A percentile compares a stretch with the other conserved stretches of the same genome.
Evolutionary conservation across 768 basidiomycete species (phyloP).

Genomic region (Pisolithus marmoratus): DNA sequence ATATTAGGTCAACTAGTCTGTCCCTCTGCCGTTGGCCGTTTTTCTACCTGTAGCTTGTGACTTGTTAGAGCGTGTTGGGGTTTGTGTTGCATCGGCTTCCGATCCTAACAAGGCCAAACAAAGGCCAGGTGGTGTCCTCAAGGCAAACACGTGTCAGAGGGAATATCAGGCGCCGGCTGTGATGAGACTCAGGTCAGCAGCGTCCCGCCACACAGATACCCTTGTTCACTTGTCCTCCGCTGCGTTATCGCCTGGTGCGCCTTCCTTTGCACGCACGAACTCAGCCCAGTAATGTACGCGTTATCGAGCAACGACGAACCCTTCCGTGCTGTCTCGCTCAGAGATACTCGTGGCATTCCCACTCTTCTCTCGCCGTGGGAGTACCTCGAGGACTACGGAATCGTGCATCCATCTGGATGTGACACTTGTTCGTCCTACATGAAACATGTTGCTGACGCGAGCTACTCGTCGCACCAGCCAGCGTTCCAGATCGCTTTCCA

Average conservation of each 20-base stretch:
- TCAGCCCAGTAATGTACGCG: slow-evolving; percentile 22
- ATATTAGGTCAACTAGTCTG: neutral
- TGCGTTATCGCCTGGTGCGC: slow-evolving; percentile 16
- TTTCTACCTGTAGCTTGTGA: neutral
- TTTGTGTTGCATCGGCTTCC: slow-evolving; percentile 8
- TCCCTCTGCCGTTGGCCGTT: too few species aligned
- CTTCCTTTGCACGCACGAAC: slow-evolving; percentile 4
- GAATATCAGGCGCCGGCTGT: slow-evolving; percentile 23
- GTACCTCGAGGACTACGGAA: slow-evolving; percentile 34
- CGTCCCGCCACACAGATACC: slow-evolving; percentile 15
- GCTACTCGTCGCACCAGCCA: slow-evolving; percentile 31
- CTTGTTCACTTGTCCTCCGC: slow-evolving; percentile 5
- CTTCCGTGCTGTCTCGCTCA: slow-evolving; percentile 14
- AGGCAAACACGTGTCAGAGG: slow-evolving; percentile 21
- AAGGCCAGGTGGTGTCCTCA: slow-evolving; percentile 23
- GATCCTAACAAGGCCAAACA: slow-evolving; percentile 24
- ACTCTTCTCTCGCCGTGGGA: slow-evolving; percentile 35
- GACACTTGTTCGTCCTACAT: slow-evolving; percentile 34
- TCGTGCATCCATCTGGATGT: slow-evolving; percentile 37
- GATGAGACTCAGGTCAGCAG: slow-evolving; percentile 5
- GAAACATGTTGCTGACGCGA: slow-evolving; percentile 36
- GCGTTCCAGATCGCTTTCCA: slow-evolving; percentile 37
- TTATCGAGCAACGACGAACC: slow-evolving; percentile 30
- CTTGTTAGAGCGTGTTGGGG: neutral
- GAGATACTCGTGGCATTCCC: slow-evolving; percentile 28